Base-by-base conservation (phyloP, 805 yeast species). In the Kazachstania kunashirensis region DNA sequence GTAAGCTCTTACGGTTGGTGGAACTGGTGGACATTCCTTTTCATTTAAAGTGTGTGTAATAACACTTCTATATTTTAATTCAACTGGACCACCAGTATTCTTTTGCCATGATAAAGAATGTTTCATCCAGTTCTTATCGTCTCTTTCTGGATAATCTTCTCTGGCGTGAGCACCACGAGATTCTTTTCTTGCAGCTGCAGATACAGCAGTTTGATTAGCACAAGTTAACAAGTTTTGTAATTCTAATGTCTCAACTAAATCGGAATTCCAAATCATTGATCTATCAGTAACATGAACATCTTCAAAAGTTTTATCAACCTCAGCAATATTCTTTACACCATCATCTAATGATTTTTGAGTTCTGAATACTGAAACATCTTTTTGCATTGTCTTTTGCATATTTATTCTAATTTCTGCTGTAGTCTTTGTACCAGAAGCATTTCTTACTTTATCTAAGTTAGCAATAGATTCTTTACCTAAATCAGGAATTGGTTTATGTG, bases 81-180 rank as follows among this genome's bases (percentile, higher is more conserved):
- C 67, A 36, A 84, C 85, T 37, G 71, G 70, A 31, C 73, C 89
- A 53, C 89, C 94, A 43, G 70, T 70, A 19, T 66, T 61, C 40
- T 64, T 56, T 71, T 92, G 97, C 86, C 92, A 89, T 36, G 96
- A 84, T 59, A 89, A 69, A 34, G 96, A 73, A 68, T 89, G 98
- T 71, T 89, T 92, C 89, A 84, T 85, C 98, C 98, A 89, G 73
- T 86, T 71, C 39, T 60, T 86, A 62, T 89, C 98, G 60, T 89
- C 95, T 77, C 98, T 85, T 45, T 77, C 79, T 56, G 95, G 96
- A 70, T 66, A 88, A 65, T 89, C 98, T 66, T 89, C 98, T 72
- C 97, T 82, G 41, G 98, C 96, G 60, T 89, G 98, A 34, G 98
- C 97, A 70, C 98, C 98, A 72, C 98, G 84, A 26, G 96, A 86